Evolutionary conservation across 2,329 filamentous ascomycete genomes (phyloP).

Genomic region (Alternaria rosae): DNA sequence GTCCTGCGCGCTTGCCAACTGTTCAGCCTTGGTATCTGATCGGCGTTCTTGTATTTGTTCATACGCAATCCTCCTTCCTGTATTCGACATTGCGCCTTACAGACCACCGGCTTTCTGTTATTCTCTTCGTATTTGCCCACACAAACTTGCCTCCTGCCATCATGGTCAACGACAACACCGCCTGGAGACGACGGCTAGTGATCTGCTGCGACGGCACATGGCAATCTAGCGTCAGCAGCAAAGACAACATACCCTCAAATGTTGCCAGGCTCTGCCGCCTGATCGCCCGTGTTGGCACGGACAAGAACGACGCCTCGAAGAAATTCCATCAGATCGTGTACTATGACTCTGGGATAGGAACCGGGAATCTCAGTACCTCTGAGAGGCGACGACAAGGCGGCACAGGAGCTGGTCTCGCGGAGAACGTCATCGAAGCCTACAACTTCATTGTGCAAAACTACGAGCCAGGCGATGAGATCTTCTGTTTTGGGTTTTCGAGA

Average conservation of each 20-base stretch:
- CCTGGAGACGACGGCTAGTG: conserved; percentile 45
- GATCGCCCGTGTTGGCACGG: conserved; percentile 39
- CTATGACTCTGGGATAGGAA: conserved; percentile 47
- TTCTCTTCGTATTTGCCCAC: background rate
- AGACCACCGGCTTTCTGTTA: background rate
- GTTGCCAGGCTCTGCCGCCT: conserved; percentile 46
- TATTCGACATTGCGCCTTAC: background rate
- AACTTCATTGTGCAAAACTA: conserved; percentile 61
- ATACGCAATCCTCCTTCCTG: background rate
- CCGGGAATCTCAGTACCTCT: conserved; percentile 36
- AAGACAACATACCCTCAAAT: conserved; percentile 46
- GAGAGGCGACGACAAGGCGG: conserved; percentile 47
- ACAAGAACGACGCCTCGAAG: conserved; percentile 28
- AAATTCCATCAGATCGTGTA: conserved; percentile 49
- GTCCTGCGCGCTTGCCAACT: conserved; percentile 1
- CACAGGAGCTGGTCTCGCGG: conserved; percentile 55
- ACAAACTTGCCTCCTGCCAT: background rate
- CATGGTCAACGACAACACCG: conserved; percentile 22
- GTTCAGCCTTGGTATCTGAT: conserved; percentile 8
- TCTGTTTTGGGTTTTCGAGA: conserved; percentile 57
- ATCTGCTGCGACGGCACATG: conserved; percentile 50
- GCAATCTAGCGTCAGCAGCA: conserved; percentile 42
- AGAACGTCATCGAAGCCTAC: conserved; percentile 60
- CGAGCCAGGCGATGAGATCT: conserved; percentile 57
- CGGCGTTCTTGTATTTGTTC: conserved; percentile 2